phyloP scores from a whole-genome alignment of 2,329 filamentous ascomycete genomes.

The Sclerotinia glacialis region DNA sequence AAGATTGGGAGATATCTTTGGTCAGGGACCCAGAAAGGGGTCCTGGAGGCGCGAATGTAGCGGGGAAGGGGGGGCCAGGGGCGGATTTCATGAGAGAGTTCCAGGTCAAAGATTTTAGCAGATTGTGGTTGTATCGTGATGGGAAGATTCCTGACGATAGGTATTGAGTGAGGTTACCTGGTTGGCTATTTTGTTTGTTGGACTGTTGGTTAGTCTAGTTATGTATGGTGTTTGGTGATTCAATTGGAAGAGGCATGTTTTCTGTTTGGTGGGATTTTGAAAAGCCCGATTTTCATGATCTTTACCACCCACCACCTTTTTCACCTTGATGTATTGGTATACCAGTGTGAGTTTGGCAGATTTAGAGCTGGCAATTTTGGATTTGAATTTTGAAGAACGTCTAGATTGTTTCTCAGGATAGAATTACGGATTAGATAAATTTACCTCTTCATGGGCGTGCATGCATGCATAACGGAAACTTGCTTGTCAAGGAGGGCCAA shows the following conservation, averaged over 20 bases:
- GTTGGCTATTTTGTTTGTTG: background rate
- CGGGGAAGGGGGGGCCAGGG: slow-evolving; percentile 21
- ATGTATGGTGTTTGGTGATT: background rate
- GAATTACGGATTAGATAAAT: background rate
- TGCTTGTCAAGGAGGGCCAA: background rate
- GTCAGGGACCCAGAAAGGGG: background rate
- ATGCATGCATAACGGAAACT: background rate
- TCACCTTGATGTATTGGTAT: background rate
- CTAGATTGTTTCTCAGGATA: too few species aligned
- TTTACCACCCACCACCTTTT: background rate
- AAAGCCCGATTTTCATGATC: background rate
- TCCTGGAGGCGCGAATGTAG: background rate
- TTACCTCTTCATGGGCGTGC: background rate
- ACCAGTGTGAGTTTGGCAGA: background rate
- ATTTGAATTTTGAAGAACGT: background rate
- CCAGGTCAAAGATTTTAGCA: slow-evolving; percentile 59
- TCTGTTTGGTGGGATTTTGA: background rate
- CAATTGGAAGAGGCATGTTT: background rate
- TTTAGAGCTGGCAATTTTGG: background rate
- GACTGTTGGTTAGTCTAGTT: background rate
- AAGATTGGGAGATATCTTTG: slow-evolving; percentile 15
- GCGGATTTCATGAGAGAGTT: slow-evolving; percentile 35
- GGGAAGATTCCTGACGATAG: slow-evolving; percentile 48
- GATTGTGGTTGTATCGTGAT: slow-evolving; percentile 62
- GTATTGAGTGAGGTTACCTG: slow-evolving; percentile 28